A percentile compares a stretch with the other conserved stretches of the same genome.
Evolutionary conservation across 2,329 filamentous ascomycete species (phyloP).

Genomic region (Paraphoma chrysanthemicola): DNA sequence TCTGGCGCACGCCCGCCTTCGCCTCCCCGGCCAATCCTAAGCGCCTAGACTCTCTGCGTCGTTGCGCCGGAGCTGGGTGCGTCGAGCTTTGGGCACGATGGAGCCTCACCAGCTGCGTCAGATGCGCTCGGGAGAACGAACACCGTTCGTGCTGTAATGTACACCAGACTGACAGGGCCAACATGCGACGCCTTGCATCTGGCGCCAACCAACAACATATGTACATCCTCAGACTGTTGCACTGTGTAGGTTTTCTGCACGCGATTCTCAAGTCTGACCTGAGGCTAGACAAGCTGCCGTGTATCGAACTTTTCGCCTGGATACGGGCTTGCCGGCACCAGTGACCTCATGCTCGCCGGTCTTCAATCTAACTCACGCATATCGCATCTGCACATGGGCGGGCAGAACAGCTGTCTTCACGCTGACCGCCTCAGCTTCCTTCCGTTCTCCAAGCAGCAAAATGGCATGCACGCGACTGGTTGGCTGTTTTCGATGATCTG

Average conservation of each 20-base stretch:
- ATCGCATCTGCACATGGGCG: slow-evolving; percentile 22
- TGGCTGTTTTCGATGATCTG: slow-evolving; percentile 34
- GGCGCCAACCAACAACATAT: neutral
- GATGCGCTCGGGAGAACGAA: slow-evolving; percentile 10
- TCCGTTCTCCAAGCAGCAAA: slow-evolving; percentile 23
- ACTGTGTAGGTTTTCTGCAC: too few relatives aligned
- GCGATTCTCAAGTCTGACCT: too few relatives aligned
- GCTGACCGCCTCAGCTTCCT: slow-evolving; percentile 40
- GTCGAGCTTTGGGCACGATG: slow-evolving; percentile 14
- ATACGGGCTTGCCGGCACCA: slow-evolving; percentile 12
- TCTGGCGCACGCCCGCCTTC: slow-evolving; percentile 14
- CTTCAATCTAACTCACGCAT: slow-evolving; percentile 10
- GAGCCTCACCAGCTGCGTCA: slow-evolving; percentile 8
- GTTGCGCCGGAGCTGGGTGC: slow-evolving; percentile 2
- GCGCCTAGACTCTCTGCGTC: slow-evolving; percentile 5
- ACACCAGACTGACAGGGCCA: neutral
- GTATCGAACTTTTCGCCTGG: slow-evolving; percentile 8
- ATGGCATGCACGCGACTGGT: slow-evolving; percentile 23
- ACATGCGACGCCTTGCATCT: neutral
- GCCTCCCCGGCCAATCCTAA: slow-evolving; percentile 13
- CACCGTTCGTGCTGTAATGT: slow-evolving; percentile 3
- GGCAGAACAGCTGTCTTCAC: slow-evolving; percentile 22
- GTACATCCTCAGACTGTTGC: neutral
- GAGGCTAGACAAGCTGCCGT: neutral
- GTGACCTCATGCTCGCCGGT: slow-evolving; percentile 22